Base-by-base conservation (phyloP, 1,284 basidiomycete species). In the Trametes hirsuta region DNA sequence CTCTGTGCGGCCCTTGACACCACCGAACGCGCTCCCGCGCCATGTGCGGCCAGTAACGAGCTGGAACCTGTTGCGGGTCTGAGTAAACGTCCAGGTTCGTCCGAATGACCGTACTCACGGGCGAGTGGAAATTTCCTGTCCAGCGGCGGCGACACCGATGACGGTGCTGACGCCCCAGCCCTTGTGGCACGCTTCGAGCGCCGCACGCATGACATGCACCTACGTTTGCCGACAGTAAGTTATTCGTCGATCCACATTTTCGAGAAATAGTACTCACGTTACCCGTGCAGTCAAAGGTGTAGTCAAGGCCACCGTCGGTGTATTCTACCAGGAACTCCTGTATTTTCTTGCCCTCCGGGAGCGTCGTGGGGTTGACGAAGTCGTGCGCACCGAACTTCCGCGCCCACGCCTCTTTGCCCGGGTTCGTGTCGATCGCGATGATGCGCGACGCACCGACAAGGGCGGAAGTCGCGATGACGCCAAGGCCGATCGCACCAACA, bases 131-230 rank as follows among this genome's bases (percentile, higher is more conserved):
- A 99, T 98, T 77, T 99, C 97, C 72, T 97, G 90, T 6, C 97
- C 97, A n/a, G 97, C 94, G 41, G 94, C 92, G 6, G 94, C 94
- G 42, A 97, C 94, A 66, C 94, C 97, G 65, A 98, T 98, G 67
- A 98, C 77, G 53, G 95, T 98, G 64, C 89, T 94, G 42, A 98
- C 90, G 72, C 97, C 97, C 95, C 95, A 98, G n/a, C 95, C 95
- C 76, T 99, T 99, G 80, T 99, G 97, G 76, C 96, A 98, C 18
- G 94, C 91, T 79, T 99, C 97, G 53, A 99, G 85, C 36, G 97
- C 97, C 54, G 88, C 81, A 65, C 97, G 89, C 97, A 99, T 99
- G 60, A 98, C 97, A 42, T 93, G 79, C 14, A 95, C 88, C 88
- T 90, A 10, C n/a, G 41, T 24, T 15, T 15, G 22, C 21, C 15